Evolutionary conservation across 768 basidiomycete species (phyloP).

Genomic region (Tephrocybe rancida): DNA sequence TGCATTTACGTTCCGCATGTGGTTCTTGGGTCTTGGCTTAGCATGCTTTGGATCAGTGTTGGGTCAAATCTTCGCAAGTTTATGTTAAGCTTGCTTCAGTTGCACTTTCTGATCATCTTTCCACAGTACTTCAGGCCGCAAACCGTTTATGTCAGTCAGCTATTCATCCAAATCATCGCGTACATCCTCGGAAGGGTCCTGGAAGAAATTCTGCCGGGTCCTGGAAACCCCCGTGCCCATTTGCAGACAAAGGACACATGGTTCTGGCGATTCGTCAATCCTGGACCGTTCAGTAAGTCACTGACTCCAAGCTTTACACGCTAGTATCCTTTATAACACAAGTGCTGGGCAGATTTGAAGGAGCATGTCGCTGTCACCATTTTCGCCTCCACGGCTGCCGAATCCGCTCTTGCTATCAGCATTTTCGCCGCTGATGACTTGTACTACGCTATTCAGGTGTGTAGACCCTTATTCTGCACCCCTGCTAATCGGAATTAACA

Average conservation of each 20-base stretch:
- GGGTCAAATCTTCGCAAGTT: conserved; percentile 48
- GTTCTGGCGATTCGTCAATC: conserved; percentile 62
- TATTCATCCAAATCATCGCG: conserved; percentile 54
- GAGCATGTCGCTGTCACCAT: conserved; percentile 68
- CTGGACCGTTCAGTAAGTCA: conserved; percentile 61
- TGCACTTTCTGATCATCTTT: background rate
- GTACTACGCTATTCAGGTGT: conserved; percentile 44
- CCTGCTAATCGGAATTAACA: background rate
- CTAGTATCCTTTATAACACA: background rate
- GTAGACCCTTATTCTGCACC: background rate
- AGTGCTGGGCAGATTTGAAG: conserved; percentile 39
- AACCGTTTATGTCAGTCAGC: conserved; percentile 40
- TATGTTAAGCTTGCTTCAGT: background rate
- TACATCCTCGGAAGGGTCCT: conserved; percentile 51
- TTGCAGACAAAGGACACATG: conserved; percentile 33
- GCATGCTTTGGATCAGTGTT: conserved; percentile 58
- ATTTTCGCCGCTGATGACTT: conserved; percentile 59
- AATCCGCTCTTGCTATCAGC: conserved; percentile 58
- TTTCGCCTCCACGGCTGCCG: conserved; percentile 60
- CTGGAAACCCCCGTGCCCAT: conserved; percentile 21
- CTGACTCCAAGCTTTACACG: background rate
- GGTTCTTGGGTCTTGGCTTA: conserved; percentile 56
- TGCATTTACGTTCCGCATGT: conserved; percentile 55
- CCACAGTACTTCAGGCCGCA: conserved; percentile 48
- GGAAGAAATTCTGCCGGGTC: conserved; percentile 41